Conservation (phyloP, 257 asterid species). For the Dorcoceras hygrometricum region DNA sequence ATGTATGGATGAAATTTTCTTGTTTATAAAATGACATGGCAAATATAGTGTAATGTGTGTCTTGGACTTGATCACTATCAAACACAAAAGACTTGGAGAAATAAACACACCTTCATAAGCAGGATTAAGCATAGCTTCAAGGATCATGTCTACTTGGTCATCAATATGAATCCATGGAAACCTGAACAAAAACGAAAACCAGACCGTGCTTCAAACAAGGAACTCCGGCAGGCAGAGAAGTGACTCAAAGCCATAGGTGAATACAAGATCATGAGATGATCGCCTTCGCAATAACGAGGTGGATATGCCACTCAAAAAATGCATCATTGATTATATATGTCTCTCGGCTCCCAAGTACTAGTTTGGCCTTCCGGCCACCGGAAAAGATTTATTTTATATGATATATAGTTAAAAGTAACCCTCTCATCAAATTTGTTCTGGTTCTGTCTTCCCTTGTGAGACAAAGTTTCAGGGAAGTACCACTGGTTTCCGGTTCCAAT, state of each 20-base stretch:
- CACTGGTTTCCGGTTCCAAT: conserved; percentile 93
- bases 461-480: conserved; percentile 32
- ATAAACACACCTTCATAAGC: conserved; percentile 59
- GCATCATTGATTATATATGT: not conserved
- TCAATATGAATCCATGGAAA: conserved; percentile 97
- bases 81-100: not conserved
- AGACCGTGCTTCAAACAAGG: not conserved
- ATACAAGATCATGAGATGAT: not conserved
- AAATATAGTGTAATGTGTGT: too few species aligned
- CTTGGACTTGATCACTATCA: too few species aligned
- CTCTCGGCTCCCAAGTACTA: not conserved
- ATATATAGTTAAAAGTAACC: not conserved
- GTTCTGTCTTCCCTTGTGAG: not conserved
- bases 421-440: not conserved
- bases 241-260: not conserved
- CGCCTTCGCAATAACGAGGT: not conserved
- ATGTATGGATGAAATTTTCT: not conserved
- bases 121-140: conserved; percentile 73
- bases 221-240: not conserved
- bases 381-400: not conserved
- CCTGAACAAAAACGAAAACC: conserved; percentile 37
- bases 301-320: not conserved
- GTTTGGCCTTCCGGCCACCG: not conserved
- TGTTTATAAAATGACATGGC: not conserved
- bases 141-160: conserved; percentile 71